A percentile compares a stretch with the other conserved stretches of the same genome.
Conservation (phyloP, 2,329 filamentous ascomycete genomes). For the Nemania serpens region DNA sequence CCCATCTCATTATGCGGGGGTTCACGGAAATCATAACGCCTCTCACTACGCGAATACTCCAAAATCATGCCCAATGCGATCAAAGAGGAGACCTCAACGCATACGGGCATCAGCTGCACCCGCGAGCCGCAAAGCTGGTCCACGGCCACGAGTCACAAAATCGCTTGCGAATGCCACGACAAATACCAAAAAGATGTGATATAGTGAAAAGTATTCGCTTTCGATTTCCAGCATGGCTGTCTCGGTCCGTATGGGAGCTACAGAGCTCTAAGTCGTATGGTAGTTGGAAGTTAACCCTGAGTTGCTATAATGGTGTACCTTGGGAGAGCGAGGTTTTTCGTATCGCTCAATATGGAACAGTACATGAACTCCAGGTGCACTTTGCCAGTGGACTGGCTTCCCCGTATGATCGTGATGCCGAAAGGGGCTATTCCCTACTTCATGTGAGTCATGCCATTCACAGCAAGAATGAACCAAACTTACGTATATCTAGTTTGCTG, state of each 20-base stretch:
- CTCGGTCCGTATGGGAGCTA: constrained; percentile 9
- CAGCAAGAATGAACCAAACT: not conserved
- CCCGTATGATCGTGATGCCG: constrained; percentile 2
- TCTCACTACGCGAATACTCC: not conserved
- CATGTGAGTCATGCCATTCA: constrained; percentile 5
- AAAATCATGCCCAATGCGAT: not conserved
- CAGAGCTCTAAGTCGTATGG: constrained; percentile 9
- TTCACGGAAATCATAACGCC: constrained; percentile 15
- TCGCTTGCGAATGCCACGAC: not conserved
- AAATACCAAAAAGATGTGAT: not conserved
- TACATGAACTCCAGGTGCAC: constrained; percentile 1
- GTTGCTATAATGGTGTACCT: constrained; percentile 1
- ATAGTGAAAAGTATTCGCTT: not conserved
- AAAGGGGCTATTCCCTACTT: not conserved
- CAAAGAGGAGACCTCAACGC: not conserved
- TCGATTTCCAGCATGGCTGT: constrained; percentile 2
- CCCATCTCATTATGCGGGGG: constrained; percentile 29
- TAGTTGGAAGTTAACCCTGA: constrained; percentile 14
- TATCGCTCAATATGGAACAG: not conserved
- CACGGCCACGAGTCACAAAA: not conserved
- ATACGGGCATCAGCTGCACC: not conserved
- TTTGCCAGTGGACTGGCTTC: constrained; percentile 13
- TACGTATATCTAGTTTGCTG: not conserved
- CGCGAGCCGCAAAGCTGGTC: not conserved
- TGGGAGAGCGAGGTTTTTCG: not conserved